A percentile compares a stretch with the other conserved stretches of the same genome.
phyloP scores from a whole-genome alignment of 768 basidiomycete species.

The Pleurotus tuber-regium region DNA sequence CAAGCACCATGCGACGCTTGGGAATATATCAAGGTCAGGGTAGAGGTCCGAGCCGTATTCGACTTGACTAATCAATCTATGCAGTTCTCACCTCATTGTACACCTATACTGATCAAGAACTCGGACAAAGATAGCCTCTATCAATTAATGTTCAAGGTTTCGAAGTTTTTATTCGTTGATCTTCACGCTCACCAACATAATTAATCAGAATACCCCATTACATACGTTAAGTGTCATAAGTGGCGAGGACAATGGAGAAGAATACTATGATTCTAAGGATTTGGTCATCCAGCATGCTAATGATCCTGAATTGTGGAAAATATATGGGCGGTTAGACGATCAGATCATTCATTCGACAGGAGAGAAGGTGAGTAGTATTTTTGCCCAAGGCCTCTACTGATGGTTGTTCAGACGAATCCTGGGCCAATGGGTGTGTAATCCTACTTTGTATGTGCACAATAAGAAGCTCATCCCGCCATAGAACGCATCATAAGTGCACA shows the following conservation, averaged over 20 bases:
- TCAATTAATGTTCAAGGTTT: conserved; percentile 7
- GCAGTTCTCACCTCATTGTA: conserved; percentile 15
- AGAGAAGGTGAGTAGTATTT: conserved; percentile 31
- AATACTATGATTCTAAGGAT: conserved; percentile 40
- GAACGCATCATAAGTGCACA: conserved; percentile 35
- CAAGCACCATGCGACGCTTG: no score
- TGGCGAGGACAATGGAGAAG: conserved; percentile 28
- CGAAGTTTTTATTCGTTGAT: conserved; percentile 3
- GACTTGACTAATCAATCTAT: not conserved
- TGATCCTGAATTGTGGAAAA: conserved; percentile 29
- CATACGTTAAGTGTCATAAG: conserved; percentile 23
- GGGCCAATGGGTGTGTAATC: conserved; percentile 28
- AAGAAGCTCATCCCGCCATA: conserved; percentile 19
- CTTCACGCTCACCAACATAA: not conserved
- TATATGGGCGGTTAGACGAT: conserved; percentile 37
- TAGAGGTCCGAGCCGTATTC: no score
- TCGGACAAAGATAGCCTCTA: conserved; percentile 11
- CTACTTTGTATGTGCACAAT: conserved; percentile 9
- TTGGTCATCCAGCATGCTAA: conserved; percentile 39
- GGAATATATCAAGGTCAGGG: no score
- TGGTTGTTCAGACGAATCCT: conserved; percentile 28
- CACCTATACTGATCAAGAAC: conserved; percentile 10
- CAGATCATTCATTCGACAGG: conserved; percentile 42
- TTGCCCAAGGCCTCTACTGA: not conserved
- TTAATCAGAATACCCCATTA: not conserved